Percentiles rank a stretch among this genome's conserved stretches.
phyloP scores from a whole-genome alignment of 176 grass and related monocot species.

The Rhynchospora tenuis region DNA sequence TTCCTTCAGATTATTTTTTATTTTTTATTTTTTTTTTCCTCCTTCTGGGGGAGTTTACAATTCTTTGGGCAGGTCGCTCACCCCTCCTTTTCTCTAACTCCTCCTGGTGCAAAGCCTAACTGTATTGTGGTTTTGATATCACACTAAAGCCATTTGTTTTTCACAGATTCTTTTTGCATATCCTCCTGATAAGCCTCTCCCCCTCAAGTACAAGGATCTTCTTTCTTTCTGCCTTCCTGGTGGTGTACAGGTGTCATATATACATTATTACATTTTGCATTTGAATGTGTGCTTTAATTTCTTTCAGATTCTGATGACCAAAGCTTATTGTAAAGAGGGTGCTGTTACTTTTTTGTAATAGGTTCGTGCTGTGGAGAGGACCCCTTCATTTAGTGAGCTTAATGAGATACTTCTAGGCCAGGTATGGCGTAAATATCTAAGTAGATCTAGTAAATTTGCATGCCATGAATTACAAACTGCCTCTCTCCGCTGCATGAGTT shows the following conservation, averaged over 20 bases:
- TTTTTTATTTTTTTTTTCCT: no score
- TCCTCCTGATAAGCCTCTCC: slow-evolving; percentile 79
- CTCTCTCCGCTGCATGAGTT: neutral
- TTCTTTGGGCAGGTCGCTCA: no score
- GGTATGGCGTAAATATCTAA: slow-evolving; percentile 44
- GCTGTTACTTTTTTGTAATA: slow-evolving; percentile 24
- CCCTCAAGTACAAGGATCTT: slow-evolving; percentile 92
- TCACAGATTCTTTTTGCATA: slow-evolving; percentile 92
- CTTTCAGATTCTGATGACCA: neutral
- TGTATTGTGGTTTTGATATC: slow-evolving; percentile 11
- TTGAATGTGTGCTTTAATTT: neutral
- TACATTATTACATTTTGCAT: slow-evolving; percentile 7
- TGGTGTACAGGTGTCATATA: slow-evolving; percentile 73
- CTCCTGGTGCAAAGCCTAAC: no score
- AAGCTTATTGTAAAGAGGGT: neutral
- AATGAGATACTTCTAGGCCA: slow-evolving; percentile 97
- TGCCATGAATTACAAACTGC: neutral
- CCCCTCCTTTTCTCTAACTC: no score
- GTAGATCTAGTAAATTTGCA: neutral
- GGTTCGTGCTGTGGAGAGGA: slow-evolving; percentile 92
- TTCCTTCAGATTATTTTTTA: no score
- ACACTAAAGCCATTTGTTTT: slow-evolving; percentile 19
- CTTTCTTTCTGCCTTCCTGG: slow-evolving; percentile 95
- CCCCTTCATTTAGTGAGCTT: slow-evolving; percentile 94
- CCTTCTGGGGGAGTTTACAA: no score